These are phyloP conservation scores for Irpex sp. DNA, from an alignment of 1,284 basidiomycete genomes.

Conservation along the genomic window DNA sequence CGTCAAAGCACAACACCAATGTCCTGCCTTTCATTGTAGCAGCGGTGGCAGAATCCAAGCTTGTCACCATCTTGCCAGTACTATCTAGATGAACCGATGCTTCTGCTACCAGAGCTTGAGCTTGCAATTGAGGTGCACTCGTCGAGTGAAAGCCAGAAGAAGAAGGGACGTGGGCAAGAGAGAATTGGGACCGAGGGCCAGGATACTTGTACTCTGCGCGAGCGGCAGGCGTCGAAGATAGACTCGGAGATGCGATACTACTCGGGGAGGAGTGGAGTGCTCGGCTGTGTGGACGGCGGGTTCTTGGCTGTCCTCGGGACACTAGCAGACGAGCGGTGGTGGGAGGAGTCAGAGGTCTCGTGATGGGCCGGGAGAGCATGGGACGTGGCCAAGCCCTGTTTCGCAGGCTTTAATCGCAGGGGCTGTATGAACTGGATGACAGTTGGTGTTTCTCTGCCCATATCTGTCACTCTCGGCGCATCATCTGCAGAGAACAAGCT, in stretches of 20 bases:
- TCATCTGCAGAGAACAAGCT: not conserved
- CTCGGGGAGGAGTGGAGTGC: not conserved
- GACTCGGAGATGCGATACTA: not conserved
- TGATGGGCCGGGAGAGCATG: not conserved
- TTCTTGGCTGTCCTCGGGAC: not conserved
- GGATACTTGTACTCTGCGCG: not conserved
- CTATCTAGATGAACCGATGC: not conserved
- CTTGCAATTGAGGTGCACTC: not conserved
- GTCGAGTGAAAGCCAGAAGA: not conserved
- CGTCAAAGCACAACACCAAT: conserved; percentile 51
- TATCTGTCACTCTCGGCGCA: not conserved
- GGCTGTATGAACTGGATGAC: not conserved
- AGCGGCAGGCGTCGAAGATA: not conserved
- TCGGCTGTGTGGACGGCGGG: not conserved
- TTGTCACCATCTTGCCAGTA: not conserved
- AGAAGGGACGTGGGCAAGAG: not conserved
- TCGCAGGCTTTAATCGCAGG: not conserved
- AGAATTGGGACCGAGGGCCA: not conserved
- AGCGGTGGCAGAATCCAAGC: not conserved
- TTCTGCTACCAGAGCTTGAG: not conserved
- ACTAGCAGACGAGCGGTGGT: too few species aligned
- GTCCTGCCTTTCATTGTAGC: conserved; percentile 24
- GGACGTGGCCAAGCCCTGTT: not conserved
- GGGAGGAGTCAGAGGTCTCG: not conserved
- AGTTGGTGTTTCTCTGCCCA: not conserved